Base-by-base conservation (phyloP, 108 stramenopile genomes). In the Craspedostauros australis region DNA sequence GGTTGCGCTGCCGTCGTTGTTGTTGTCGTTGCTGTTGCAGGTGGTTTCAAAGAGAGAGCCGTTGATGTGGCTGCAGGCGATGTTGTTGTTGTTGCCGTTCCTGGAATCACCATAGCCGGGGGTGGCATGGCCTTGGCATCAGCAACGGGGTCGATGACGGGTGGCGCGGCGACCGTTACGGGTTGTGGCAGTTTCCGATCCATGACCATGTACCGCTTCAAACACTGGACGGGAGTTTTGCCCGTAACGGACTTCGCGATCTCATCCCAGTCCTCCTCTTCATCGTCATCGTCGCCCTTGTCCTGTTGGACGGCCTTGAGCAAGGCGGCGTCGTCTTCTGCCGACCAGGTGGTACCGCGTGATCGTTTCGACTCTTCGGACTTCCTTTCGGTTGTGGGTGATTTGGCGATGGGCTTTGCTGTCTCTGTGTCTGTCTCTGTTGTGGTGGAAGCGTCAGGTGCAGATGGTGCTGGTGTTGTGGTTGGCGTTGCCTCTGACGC, bases 241-340 rank as follows among this genome's bases (percentile, higher is more conserved):
- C 64, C 73, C n/a, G 79, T 62, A 50, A 89, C 56, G 14, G 43
- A 25, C 25, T 78, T 60, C 2, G 83, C 62, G 26, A 89, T 83
- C 38, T 64, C 71, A 41, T 80, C 75, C 88, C 88, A 89, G 39
- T 72, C 73, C 40, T 73, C 68, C 29, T 73, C 77, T 11, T 57
- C 62, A 28, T 77, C 76, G 20, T 78, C 76, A 6, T 47, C 66
- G 25, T 66, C 67, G 39, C 78, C 54, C 20, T 89, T 82, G 40
- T 91, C 80, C 34, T 77, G 73, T 18, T 67, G 42, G 20, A 87
- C 95, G 54, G 95, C 96, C 14, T 83, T 73, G 32, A 93, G 60
- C 15, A 95, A 81, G n/a, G 72, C 77, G 33, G 95, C 72, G 41
- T 87, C 91, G 46, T 81, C 73, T 19, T 75, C 79, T 0, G 93